Conservation (phyloP, 2,329 filamentous ascomycete genomes). For the Cordyceps cicadae region DNA sequence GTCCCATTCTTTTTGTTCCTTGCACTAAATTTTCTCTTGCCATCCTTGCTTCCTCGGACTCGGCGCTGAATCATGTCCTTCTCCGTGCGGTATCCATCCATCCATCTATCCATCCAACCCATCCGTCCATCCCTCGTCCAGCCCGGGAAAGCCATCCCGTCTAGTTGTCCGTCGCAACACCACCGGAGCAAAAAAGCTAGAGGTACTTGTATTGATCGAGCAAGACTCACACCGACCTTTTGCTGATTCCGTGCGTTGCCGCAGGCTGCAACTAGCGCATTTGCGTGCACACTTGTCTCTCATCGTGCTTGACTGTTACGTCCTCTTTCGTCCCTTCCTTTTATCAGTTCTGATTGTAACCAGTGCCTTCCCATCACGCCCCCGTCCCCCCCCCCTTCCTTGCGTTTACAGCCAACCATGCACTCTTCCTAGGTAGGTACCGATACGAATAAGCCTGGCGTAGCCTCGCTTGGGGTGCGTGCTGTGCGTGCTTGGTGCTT, state of each 20-base stretch:
- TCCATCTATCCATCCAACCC: background rate
- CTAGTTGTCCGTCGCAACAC: background rate
- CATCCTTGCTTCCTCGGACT: background rate
- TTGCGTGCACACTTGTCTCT: background rate
- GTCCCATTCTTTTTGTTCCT: background rate
- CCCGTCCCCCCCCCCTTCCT: background rate
- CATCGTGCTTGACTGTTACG: background rate
- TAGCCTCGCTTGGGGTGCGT: background rate
- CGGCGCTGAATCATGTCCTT: constrained; percentile 3
- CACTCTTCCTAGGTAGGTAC: background rate
- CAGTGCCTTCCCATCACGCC: background rate
- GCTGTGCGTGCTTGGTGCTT: too few species aligned
- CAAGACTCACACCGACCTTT: constrained; percentile 4
- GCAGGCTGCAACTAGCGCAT: background rate
- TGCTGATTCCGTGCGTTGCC: background rate
- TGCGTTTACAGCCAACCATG: background rate
- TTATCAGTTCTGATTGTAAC: background rate
- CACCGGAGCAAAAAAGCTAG: background rate
- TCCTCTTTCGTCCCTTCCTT: background rate
- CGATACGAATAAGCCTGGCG: background rate
- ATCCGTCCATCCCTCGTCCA: background rate
- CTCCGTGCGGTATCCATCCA: too few species aligned
- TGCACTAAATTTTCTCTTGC: background rate
- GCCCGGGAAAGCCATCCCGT: background rate
- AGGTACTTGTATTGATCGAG: background rate